Evolutionary conservation across 305 asterid genomes (phyloP).

Genomic region (Withania somnifera): DNA sequence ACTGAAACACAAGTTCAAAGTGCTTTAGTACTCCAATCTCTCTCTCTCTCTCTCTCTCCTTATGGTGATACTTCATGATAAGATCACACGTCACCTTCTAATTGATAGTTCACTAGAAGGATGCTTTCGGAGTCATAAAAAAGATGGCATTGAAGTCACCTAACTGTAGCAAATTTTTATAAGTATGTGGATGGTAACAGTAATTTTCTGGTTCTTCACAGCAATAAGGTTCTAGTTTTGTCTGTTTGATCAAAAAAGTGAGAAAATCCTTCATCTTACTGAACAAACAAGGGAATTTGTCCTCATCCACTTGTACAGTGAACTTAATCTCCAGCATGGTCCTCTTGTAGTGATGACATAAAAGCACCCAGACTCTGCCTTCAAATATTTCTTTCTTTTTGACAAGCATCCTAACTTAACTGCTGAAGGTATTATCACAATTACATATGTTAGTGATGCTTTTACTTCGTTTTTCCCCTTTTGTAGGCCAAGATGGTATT

Average conservation of each 20-base stretch:
- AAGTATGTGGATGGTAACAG: not conserved
- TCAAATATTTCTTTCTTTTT: not conserved
- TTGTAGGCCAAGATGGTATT: not conserved
- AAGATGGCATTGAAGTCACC: not conserved
- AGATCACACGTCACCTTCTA: not conserved
- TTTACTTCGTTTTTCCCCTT: not conserved
- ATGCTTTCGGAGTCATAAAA: not conserved
- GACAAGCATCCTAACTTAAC: not conserved
- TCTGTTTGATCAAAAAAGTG: not conserved
- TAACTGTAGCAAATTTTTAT: not conserved
- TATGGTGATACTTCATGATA: not conserved
- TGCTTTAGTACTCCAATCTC: not conserved
- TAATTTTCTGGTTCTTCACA: not conserved
- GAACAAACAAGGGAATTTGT: not conserved
- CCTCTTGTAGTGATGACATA: not conserved
- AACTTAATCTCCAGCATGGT: not conserved
- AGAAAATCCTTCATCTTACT: not conserved
- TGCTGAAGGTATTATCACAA: not conserved
- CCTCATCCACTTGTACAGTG: not conserved
- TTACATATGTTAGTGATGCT: not conserved
- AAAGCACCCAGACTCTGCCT: not conserved
- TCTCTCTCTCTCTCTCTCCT: not conserved
- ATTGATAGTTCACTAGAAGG: not conserved
- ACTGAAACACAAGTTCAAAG: not conserved
- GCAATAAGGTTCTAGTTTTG: not conserved